Conservation (phyloP, 2,329 filamentous ascomycete genomes). For the Sporothrix brunneoviolacea region DNA sequence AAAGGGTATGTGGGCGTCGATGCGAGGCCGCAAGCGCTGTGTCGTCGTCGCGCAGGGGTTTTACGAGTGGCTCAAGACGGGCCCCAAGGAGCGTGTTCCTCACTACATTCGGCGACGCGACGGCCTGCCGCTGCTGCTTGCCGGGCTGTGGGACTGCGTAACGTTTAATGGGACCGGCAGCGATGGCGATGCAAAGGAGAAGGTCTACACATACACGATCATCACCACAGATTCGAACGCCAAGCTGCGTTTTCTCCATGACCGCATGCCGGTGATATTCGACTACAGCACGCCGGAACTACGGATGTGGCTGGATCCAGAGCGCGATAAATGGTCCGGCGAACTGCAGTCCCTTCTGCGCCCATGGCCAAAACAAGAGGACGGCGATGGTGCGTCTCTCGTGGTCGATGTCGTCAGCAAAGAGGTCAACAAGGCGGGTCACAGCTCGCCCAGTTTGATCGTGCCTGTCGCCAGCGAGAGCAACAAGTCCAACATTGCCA, state of each 20-base stretch:
- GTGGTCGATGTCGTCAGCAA: conserved; percentile 72
- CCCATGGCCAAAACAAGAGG: conserved; percentile 35
- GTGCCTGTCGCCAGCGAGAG: conserved; percentile 76
- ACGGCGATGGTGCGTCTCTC: conserved; percentile 48
- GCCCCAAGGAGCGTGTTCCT: conserved; percentile 69
- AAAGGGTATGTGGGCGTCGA: conserved; percentile 81
- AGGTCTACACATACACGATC: conserved; percentile 80
- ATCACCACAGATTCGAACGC: conserved; percentile 85
- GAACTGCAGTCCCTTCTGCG: conserved; percentile 74
- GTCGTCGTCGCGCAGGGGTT: conserved; percentile 86
- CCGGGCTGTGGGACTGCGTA: conserved; percentile 86
- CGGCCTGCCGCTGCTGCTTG: conserved; percentile 77
- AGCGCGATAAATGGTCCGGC: conserved; percentile 62
- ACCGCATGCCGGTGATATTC: conserved; percentile 91
- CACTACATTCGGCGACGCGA: conserved; percentile 80
- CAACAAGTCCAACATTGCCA: conserved; percentile 89
- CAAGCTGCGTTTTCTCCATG: conserved; percentile 79
- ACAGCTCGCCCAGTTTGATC: conserved; percentile 77
- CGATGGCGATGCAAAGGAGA: conserved; percentile 28
- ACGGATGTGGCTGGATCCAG: conserved; percentile 71
- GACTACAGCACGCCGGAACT: conserved; percentile 67
- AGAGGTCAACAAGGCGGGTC: conserved; percentile 91
- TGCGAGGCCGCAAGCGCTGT: conserved; percentile 87
- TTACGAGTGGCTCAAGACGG: conserved; percentile 90
- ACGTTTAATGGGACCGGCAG: background rate